A percentile compares a stretch with the other conserved stretches of the same genome.
phyloP scores from a whole-genome alignment of 1,284 basidiomycete genomes.

The Ustilago sp. region DNA sequence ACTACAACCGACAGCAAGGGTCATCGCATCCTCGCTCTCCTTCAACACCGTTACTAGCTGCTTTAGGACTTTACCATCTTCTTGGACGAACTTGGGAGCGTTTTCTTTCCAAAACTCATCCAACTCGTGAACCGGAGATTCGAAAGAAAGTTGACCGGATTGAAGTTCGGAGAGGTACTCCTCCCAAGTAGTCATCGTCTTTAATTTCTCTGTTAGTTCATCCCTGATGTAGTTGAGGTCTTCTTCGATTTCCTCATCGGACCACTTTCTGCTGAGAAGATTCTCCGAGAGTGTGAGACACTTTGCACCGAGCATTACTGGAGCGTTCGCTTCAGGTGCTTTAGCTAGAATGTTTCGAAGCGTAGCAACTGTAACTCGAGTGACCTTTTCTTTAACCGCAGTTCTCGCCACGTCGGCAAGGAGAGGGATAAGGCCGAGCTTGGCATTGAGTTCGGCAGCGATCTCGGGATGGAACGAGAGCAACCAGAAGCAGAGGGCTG shows the following conservation, averaged over 20 bases:
- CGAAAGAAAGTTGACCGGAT: slow-evolving; percentile 91
- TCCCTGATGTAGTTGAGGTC: slow-evolving; percentile 87
- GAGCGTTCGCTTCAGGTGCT: slow-evolving; percentile 84
- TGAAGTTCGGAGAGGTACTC: slow-evolving; percentile 92
- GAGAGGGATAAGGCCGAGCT: slow-evolving; percentile 88
- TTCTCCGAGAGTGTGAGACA: slow-evolving; percentile 87
- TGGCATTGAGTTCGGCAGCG: slow-evolving; percentile 87
- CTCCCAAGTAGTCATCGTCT: slow-evolving; percentile 93
- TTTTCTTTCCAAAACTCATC: slow-evolving; percentile 99
- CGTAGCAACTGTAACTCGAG: slow-evolving; percentile 91
- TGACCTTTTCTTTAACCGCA: slow-evolving; percentile 97
- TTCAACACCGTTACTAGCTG: slow-evolving; percentile 78
- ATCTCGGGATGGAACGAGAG: slow-evolving; percentile 88
- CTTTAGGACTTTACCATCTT: slow-evolving; percentile 91
- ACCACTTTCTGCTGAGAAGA: slow-evolving; percentile 86
- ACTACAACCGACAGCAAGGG: slow-evolving; percentile 63
- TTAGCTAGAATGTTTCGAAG: slow-evolving; percentile 85
- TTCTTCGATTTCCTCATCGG: slow-evolving; percentile 87
- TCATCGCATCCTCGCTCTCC: slow-evolving; percentile 49
- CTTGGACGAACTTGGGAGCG: slow-evolving; percentile 83
- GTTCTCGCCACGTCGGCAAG: slow-evolving; percentile 86
- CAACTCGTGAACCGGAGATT: slow-evolving; percentile 87
- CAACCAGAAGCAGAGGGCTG: slow-evolving; percentile 91
- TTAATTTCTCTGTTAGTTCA: slow-evolving; percentile 83
- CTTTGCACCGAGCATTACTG: slow-evolving; percentile 90